Base-by-base conservation (phyloP, 2,329 filamentous ascomycete genomes). In the Alternaria dauci region DNA sequence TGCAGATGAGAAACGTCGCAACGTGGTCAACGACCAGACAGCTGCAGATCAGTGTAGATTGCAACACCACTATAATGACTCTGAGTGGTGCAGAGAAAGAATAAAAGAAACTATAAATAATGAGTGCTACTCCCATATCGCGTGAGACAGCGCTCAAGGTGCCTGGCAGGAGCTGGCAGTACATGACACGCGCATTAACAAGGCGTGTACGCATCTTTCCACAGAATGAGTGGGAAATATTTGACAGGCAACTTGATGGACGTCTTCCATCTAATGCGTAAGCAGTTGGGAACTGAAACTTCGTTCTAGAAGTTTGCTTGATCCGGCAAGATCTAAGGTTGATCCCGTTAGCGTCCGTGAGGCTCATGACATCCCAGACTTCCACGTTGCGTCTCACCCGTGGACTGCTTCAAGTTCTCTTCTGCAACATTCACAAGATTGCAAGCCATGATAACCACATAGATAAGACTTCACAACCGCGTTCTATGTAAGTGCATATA, bases 311-410 rank as follows among this genome's bases (percentile, higher is more conserved):
- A 47, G 14, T 28, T 38, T 57, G 62, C 62, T 57, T 30, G 30
- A 44, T 60, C 26, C 25, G 58, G 58, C 51, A 60, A 57, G 54
- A 48, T 47, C 23, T 23, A 39, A 51, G 65, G 66, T 53, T 58
- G 65, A 66, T 51, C 61, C 61, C 68, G 65, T 67, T 75, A 76
- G 73, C 64, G 72, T 53, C 63, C 59, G 62, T 70, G 67, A 70
- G 67, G 62, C 66, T 72, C 68, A 61, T 59, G 61, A 63, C 52
- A 58, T 56, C 57, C 62, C 53, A 55, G 63, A 71, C 62, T 62
- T 76, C 74, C 74, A 76, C 74, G 74, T 76, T 69, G 65, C 51
- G 43, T 67, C 53, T 66, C 55, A 36, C n/a, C n/a, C n/a, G n/a
- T n/a, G n/a, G n/a, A n/a, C 44, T 55, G 6, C 58, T 43, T 42